These are phyloP conservation scores for Populus ilicifolia DNA, from an alignment of 345 rosid genomes.

Conservation along the genomic window DNA sequence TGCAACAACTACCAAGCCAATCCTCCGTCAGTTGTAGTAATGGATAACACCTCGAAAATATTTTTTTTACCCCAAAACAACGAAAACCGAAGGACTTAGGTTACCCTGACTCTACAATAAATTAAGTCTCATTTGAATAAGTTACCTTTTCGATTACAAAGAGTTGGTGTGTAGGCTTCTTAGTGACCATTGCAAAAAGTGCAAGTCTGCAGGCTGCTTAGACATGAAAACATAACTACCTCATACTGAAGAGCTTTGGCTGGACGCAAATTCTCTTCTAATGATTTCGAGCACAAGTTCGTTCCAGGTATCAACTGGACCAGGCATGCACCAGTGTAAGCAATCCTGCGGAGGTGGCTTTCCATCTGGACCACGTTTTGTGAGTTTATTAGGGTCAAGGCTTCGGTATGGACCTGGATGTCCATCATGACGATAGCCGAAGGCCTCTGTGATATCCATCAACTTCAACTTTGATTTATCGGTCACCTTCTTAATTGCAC, in stretches of 20 bases:
- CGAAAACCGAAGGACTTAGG: background rate
- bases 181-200: background rate
- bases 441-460: constrained; percentile 82
- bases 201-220: background rate
- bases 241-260: constrained; percentile 21
- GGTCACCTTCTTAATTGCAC: constrained; percentile 37
- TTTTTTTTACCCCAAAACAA: background rate
- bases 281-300: constrained; percentile 79
- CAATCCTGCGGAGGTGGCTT: constrained; percentile 95
- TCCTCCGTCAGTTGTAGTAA: background rate
- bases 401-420: constrained; percentile 94
- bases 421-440: constrained; percentile 90
- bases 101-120: constrained; percentile 16
- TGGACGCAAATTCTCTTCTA: constrained; percentile 59
- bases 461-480: constrained; percentile 55
- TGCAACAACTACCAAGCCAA: background rate
- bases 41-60: constrained; percentile 1
- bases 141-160: constrained; percentile 2
- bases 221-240: background rate
- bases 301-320: constrained; percentile 95
- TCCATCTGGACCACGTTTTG: constrained; percentile 76
- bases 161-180: background rate
- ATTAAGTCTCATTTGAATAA: constrained; percentile 7
- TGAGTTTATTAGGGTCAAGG: constrained; percentile 75
- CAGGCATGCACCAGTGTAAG: constrained; percentile 99